phyloP scores from a whole-genome alignment of 2,329 filamentous ascomycete species.

The Nigrospora osmanthi region DNA sequence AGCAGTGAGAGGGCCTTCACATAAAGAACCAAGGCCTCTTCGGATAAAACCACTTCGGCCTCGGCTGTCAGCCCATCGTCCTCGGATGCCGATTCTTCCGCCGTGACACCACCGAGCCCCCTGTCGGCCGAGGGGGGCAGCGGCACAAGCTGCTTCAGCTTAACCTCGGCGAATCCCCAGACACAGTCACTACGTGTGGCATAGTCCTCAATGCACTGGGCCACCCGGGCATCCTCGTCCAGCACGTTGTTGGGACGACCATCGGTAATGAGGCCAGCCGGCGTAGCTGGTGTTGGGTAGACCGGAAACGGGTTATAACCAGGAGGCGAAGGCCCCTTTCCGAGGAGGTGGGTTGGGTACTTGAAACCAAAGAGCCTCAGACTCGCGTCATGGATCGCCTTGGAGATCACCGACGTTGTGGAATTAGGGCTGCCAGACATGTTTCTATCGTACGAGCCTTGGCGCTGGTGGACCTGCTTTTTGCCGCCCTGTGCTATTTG shows the following conservation, averaged over 20 bases:
- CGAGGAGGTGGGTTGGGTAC: constrained; percentile 52
- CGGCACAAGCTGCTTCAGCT: constrained; percentile 94
- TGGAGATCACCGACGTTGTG: constrained; percentile 85
- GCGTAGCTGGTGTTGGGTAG: constrained; percentile 63
- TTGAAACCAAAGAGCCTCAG: constrained; percentile 64
- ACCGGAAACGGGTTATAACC: constrained; percentile 76
- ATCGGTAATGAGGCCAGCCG: constrained; percentile 58
- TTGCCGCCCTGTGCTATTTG: constrained; percentile 63
- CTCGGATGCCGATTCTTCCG: constrained; percentile 46
- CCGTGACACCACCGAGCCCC: constrained; percentile 54
- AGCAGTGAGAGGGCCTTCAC: constrained; percentile 88
- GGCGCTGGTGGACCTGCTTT: constrained; percentile 62
- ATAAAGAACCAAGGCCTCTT: constrained; percentile 92
- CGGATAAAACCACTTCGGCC: constrained; percentile 77
- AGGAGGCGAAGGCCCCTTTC: constrained; percentile 64
- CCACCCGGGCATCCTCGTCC: constrained; percentile 74
- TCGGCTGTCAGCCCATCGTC: constrained; percentile 77
- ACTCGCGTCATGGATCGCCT: constrained; percentile 91
- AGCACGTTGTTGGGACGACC: constrained; percentile 50
- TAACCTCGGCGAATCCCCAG: constrained; percentile 96
- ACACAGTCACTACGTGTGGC: constrained; percentile 93
- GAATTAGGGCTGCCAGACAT: constrained; percentile 64
- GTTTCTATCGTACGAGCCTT: constrained; percentile 69
- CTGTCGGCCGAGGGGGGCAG: constrained; percentile 71
- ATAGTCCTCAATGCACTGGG: constrained; percentile 81